These are phyloP conservation scores for Cercospora berteroae DNA, from an alignment of 2,329 filamentous ascomycete species.

Conservation along the genomic window DNA sequence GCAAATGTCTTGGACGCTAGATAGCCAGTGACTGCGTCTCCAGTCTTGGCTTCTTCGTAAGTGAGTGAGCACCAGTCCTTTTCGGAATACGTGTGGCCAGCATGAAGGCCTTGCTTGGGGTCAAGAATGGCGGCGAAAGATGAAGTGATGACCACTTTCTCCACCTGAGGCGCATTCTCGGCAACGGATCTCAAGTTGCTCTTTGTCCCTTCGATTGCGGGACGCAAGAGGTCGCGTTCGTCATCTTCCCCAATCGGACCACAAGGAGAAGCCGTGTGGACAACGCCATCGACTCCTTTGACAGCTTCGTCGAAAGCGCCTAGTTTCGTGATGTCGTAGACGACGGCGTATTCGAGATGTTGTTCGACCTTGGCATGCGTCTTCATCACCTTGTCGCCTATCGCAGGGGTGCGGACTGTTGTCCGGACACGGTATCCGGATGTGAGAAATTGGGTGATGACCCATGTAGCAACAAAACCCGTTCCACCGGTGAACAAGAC, in stretches of 20 bases:
- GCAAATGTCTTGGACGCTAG: conserved; percentile 9
- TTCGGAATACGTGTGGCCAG: not conserved
- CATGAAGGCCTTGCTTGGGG: not conserved
- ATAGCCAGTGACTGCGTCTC: not conserved
- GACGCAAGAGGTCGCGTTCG: not conserved
- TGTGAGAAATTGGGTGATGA: not conserved
- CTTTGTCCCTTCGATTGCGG: not conserved
- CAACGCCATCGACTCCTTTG: not conserved
- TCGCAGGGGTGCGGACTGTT: not conserved
- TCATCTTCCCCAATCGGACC: not conserved
- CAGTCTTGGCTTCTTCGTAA: not conserved
- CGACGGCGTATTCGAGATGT: not conserved
- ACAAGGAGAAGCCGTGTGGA: not conserved
- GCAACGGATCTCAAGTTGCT: not conserved
- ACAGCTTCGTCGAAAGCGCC: not conserved
- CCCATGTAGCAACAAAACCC: not conserved
- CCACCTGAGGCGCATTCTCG: not conserved
- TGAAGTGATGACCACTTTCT: not conserved
- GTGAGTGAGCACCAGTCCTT: conserved; percentile 4
- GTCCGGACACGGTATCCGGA: not conserved
- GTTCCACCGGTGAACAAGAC: not conserved
- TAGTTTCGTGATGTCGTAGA: not conserved
- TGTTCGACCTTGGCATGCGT: not conserved
- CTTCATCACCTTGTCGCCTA: not conserved
- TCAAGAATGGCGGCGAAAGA: not conserved